Evolutionary conservation across 2,329 filamentous ascomycete species (phyloP), one percentile per base, ranked within the genome.

Genomic region (Ceratocystis smalleyi): DNA sequence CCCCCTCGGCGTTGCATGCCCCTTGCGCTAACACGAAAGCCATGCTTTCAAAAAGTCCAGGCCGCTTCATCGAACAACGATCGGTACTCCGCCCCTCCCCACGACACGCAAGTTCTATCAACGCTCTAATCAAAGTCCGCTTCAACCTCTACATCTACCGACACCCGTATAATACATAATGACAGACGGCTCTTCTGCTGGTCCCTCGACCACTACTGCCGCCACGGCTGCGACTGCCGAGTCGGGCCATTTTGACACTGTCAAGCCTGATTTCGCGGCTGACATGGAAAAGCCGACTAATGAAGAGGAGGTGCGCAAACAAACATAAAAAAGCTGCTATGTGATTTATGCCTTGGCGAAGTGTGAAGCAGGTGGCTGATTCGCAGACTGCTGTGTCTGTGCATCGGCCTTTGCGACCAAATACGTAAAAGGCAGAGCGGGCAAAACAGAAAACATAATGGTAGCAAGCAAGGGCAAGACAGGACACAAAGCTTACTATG

Each of bases 251-350:
- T 19, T 43, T 8, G 62, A 63, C 22, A 17, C 51, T 17, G 19
- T 59, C 30, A 55, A 63, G 22, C 43, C 32, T 22, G 62, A 63
- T 51, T n/a, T 51, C 54, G 27, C 40, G 12, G n/a, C 17, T 19
- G 54, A 55, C 35, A 30, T 22, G 27, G 49, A 55, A 12, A 51
- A 63, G 17, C 35, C 47, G 4, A 22, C 49, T 49, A 63, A 55
- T 63, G 62, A 63, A 63, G 62, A 63, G 62, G 62, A 63, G 62
- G 62, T 63, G 62, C 62, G 62, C 62, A 63, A 59, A 47, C 40
- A 54, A 63, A 57, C 59, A 51, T 27, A 51, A 22, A 40, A 35
- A 35, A 43, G 47, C 51, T 45, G 35, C 32, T 59, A n/a, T 22
- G 49, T 51, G 51, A 32, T 55, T 27, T 55, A 15, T 40, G 35